Base-by-base conservation (phyloP, 805 yeast genomes). In the Yamadazyma philogaea region DNA sequence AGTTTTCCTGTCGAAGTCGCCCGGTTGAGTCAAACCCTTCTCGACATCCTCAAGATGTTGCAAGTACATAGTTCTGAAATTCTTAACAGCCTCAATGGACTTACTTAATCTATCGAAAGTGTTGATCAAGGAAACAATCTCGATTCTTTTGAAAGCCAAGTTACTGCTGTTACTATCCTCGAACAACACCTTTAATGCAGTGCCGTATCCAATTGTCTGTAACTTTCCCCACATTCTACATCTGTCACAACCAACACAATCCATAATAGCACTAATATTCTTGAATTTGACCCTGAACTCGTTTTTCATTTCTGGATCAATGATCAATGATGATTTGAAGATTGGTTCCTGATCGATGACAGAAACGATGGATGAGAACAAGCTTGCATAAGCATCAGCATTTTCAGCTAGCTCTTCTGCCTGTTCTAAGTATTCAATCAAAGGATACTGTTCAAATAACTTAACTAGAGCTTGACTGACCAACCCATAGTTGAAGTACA, bases 151-250 rank as follows among this genome's bases (percentile, higher is more conserved):
- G 57, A 86, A 74, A 43, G 73, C 76, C 45, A 81, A 72, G 36
- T 73, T 73, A 39, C 70, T 71, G 18, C 78, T 75, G 46, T 73
- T 74, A 40, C 70, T 75, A 32, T 81, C 77, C 60, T 91, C 98
- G 60, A 93, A 88, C 45, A 93, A 69, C 18, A 91, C 77, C 61
- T 93, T 93, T 56, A 93, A 75, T 1, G 96, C 95, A 7, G 99
- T 93, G 15, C 97, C 99, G 62, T 93, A 93, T 16, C 99, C 99
- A 12, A 93, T 87, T 1, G 96, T 88, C 68, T 93, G 99, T 22
- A 93, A 78, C 63, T 93, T 93, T 7, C 99, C 99, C 99, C 99
- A 93, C 64, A 93, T 72, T 56, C 97, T 78, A 63, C 99, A 93
- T 59, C 97, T 76, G 60, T 93, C 99, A 70, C 99, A 93, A 30